A percentile compares a stretch with the other conserved stretches of the same genome.
Evolutionary conservation across 2,329 filamentous ascomycete genomes (phyloP).

Genomic region (Ascochyta clinopodiicola): DNA sequence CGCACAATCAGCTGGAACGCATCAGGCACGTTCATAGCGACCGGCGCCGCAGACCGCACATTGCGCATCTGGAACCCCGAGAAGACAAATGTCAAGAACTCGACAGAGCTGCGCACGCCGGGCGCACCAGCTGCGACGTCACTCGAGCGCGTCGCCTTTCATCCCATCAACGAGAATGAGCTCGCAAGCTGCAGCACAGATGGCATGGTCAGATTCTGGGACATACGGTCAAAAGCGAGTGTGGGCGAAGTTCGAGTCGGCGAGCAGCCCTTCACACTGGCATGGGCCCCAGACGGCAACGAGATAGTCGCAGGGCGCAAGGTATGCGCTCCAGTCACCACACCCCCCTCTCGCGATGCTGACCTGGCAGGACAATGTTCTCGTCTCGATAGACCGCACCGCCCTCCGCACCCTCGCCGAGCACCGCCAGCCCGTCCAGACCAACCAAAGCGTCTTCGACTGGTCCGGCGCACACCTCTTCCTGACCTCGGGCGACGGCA

Average conservation of each 20-base stretch:
- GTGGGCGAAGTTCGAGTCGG: conserved; percentile 69
- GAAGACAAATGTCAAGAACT: conserved; percentile 73
- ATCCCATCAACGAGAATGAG: conserved; percentile 77
- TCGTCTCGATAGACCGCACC: conserved; percentile 68
- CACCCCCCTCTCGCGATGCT: neutral
- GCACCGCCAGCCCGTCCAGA: conserved; percentile 68
- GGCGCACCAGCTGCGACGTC: conserved; percentile 44
- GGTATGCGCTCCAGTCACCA: conserved; percentile 52
- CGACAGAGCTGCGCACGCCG: conserved; percentile 75
- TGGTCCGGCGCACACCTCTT: conserved; percentile 76
- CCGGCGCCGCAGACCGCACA: conserved; percentile 73
- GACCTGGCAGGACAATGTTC: conserved; percentile 62
- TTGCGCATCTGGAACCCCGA: conserved; percentile 85
- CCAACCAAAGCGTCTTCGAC: conserved; percentile 76
- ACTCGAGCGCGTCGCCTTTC: conserved; percentile 80
- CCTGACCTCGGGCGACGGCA: conserved; percentile 73
- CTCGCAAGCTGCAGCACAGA: conserved; percentile 77
- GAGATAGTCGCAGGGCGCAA: conserved; percentile 76
- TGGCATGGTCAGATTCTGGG: conserved; percentile 79
- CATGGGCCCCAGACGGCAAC: conserved; percentile 75
- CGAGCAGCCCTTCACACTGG: conserved; percentile 72
- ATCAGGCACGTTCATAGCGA: conserved; percentile 81
- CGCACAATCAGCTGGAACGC: conserved; percentile 90
- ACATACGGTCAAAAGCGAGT: conserved; percentile 74
- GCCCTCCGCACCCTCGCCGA: conserved; percentile 63